Conservation (phyloP, 768 basidiomycete genomes). For the Lanmaoa rubissima region DNA sequence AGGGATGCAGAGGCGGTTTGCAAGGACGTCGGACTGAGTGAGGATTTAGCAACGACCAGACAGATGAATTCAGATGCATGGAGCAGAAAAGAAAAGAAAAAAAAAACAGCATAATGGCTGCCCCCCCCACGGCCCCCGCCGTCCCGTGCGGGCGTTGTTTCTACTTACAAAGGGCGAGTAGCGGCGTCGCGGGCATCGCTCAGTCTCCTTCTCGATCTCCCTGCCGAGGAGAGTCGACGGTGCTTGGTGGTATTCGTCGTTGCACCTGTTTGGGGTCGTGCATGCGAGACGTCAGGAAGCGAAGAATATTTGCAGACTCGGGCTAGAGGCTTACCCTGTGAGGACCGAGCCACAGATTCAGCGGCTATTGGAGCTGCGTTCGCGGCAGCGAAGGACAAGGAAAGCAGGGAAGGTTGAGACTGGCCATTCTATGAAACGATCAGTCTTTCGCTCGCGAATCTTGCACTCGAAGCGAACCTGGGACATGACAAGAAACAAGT, state of each 20-base stretch:
- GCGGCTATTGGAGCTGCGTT: constrained; percentile 46
- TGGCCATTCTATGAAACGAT: constrained; percentile 10
- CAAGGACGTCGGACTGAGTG: constrained; percentile 34
- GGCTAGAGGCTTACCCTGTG: constrained; percentile 16
- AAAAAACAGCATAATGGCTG: background rate
- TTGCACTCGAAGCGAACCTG: constrained; percentile 13
- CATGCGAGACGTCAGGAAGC: background rate
- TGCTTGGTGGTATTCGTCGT: constrained; percentile 48
- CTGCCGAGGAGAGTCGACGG: constrained; percentile 68
- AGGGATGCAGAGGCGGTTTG: constrained; percentile 40
- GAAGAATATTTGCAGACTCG: no score
- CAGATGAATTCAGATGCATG: background rate
- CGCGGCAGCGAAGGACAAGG: constrained; percentile 63
- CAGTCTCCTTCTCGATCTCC: constrained; percentile 65
- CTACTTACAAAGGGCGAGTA: constrained; percentile 66
- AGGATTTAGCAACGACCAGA: constrained; percentile 7
- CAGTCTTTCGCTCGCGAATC: background rate
- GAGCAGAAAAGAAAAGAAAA: background rate
- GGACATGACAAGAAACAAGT: constrained; percentile 18
- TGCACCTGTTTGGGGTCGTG: constrained; percentile 2
- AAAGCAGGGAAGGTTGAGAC: constrained; percentile 51
- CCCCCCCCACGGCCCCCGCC: background rate
- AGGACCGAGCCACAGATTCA: constrained; percentile 16
- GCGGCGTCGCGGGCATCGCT: constrained; percentile 83
- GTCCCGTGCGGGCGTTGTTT: background rate